Evolutionary conservation across 306 rosid species (phyloP), one percentile per base, ranked within the genome.

Genomic region (Fagus sylvatica): DNA sequence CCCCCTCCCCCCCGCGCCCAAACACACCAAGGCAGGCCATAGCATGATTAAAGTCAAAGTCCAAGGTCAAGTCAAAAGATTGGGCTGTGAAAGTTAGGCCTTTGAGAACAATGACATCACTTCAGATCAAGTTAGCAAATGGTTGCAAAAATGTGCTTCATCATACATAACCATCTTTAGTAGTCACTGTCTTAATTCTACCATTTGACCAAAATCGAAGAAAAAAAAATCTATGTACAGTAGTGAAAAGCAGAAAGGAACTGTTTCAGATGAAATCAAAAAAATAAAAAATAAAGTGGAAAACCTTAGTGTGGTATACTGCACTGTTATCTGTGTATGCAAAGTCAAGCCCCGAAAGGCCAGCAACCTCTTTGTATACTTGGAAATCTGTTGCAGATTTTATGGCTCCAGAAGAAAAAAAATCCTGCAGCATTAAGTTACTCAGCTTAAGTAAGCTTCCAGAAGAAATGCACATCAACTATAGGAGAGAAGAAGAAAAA

Each of bases 271-370:
- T 28, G 49, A 74, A 76, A 78, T 56, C 15, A 53, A 55, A 73
- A 48, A 76, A 55, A 69, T n/a, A 79, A 80, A 75, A 74, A 40
- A 65, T 8, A 17, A n/a, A 65, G 71, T 33, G 71, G 66, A 74
- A 73, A 73, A 92, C 98, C 98, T 95, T 95, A 33, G 98, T 95
- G 82, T 95, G 98, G 88, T 95, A 95, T 72, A 95, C 98, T 64
- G 98, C 97, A 78, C 87, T 81, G 32, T 88, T 89, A 80, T 95
- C 98, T 3, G 87, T 22, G 73, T 84, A 95, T 5, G 97, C 98
- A 86, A 95, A 89, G 87, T 95, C 98, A 78, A 95, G 95, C 66
- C 98, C 98, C 17, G 98, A 89, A 84, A 95, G 93, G 75, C 93
- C 97, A 74, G 93, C 93, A 87, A 91, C 86, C 75, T 95, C 98